Percentiles rank a stretch among this genome's conserved stretches.
These are phyloP conservation scores for Scortechinia acanthostroma DNA, from an alignment of 2,329 filamentous ascomycete genomes.

Conservation along the genomic window DNA sequence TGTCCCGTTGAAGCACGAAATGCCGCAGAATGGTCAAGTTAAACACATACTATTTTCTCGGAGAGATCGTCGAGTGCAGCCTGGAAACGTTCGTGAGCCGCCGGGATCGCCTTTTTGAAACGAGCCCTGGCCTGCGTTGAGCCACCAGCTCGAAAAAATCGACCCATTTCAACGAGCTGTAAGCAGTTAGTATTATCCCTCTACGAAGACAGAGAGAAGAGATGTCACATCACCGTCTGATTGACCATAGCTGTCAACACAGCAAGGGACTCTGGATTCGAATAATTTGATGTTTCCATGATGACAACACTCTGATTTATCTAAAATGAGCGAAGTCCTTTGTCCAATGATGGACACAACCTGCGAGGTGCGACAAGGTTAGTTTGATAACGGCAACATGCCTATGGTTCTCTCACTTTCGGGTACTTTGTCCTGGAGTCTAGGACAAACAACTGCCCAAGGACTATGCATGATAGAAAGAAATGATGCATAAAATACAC, in stretches of 20 bases:
- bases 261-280: conserved; percentile 22
- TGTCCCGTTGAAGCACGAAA: background rate
- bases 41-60: conserved; percentile 26
- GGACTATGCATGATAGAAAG: too few relatives aligned
- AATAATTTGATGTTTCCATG: background rate
- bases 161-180: conserved; percentile 28
- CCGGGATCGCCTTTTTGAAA: conserved; percentile 24
- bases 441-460: too few relatives aligned
- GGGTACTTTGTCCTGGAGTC: too few relatives aligned
- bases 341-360: too few relatives aligned
- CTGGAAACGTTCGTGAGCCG: conserved; percentile 26
- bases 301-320: too few relatives aligned
- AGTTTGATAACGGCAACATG: too few relatives aligned
- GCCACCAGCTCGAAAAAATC: conserved; percentile 24
- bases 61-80: conserved; percentile 25
- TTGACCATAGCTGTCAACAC: conserved; percentile 22
- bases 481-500: too few relatives aligned
- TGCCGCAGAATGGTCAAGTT: background rate
- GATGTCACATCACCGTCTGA: conserved; percentile 17
- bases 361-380: too few relatives aligned
- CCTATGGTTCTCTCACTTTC: too few relatives aligned
- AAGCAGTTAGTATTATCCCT: conserved; percentile 7
- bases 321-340: too few relatives aligned
- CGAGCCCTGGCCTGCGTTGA: conserved; percentile 20
- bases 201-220: background rate